Evolutionary conservation across 2,329 filamentous ascomycete genomes (phyloP).

Genomic region (Penicillium sp.): DNA sequence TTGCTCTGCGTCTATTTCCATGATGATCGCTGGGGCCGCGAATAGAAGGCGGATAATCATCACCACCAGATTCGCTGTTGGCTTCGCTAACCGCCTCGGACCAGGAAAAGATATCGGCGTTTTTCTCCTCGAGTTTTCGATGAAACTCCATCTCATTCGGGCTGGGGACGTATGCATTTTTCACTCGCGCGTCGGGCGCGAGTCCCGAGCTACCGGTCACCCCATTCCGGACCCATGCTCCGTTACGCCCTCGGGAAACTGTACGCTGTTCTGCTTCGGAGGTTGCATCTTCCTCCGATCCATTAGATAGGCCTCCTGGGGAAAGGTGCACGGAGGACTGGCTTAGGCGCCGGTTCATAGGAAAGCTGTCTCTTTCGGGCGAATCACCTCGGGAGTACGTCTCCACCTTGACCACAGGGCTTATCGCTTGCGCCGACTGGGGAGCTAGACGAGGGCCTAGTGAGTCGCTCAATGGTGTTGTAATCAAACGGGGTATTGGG

Average conservation of each 20-base stretch:
- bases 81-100: constrained; percentile 55
- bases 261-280: constrained; percentile 27
- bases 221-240: constrained; percentile 50
- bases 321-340: constrained; percentile 44
- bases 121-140: constrained; percentile 55
- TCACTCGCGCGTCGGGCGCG: constrained; percentile 51
- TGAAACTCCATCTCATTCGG: constrained; percentile 57
- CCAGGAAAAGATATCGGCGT: constrained; percentile 60
- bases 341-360: constrained; percentile 32
- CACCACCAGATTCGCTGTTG: constrained; percentile 47
- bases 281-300: constrained; percentile 35
- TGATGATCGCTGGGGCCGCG: constrained; percentile 28
- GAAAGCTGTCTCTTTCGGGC: constrained; percentile 38
- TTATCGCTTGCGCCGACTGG: constrained; percentile 38
- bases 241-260: constrained; percentile 47
- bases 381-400: constrained; percentile 51
- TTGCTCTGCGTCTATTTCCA: constrained; percentile 51
- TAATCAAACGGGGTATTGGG: constrained; percentile 32
- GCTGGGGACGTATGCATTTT: constrained; percentile 52
- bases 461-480: constrained; percentile 31
- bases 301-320: constrained; percentile 35
- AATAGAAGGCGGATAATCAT: constrained; percentile 30
- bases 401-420: constrained; percentile 53
- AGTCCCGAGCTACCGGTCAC: constrained; percentile 51
- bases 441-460: constrained; percentile 26